These are phyloP conservation scores for Populus ilicifolia DNA, from an alignment of 345 rosid genomes.

Conservation along the genomic window DNA sequence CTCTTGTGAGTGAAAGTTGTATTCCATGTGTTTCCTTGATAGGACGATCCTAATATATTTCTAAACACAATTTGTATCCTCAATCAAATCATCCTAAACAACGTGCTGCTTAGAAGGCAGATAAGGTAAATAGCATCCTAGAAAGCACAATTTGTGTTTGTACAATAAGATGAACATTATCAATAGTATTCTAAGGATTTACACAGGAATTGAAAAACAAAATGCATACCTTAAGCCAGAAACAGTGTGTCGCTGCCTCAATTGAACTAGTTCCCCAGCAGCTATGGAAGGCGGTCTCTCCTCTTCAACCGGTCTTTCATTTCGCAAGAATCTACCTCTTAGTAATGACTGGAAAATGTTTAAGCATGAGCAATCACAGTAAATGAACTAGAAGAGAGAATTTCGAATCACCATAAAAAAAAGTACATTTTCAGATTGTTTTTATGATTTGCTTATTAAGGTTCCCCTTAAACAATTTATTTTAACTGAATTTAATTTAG, in stretches of 20 bases:
- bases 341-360: slow-evolving; percentile 65
- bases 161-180: background rate
- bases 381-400: background rate
- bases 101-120: background rate
- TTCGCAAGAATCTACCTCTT: slow-evolving; percentile 91
- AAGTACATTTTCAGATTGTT: background rate
- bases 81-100: background rate
- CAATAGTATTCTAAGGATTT: background rate
- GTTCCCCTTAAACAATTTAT: background rate
- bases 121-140: background rate
- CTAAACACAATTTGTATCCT: background rate
- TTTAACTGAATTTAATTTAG: background rate
- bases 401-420: background rate
- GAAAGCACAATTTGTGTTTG: background rate
- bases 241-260: slow-evolving; percentile 84
- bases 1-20: background rate
- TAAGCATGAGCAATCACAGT: background rate
- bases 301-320: slow-evolving; percentile 70
- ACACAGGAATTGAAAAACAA: background rate
- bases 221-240: slow-evolving; percentile 77
- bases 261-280: slow-evolving; percentile 77
- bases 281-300: slow-evolving; percentile 81
- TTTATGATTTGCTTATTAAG: background rate
- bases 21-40: background rate
- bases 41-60: background rate